Evolutionary conservation across 257 asterid genomes (phyloP), one percentile per base, ranked within the genome.

Genomic region (Ilex aquifolium): DNA sequence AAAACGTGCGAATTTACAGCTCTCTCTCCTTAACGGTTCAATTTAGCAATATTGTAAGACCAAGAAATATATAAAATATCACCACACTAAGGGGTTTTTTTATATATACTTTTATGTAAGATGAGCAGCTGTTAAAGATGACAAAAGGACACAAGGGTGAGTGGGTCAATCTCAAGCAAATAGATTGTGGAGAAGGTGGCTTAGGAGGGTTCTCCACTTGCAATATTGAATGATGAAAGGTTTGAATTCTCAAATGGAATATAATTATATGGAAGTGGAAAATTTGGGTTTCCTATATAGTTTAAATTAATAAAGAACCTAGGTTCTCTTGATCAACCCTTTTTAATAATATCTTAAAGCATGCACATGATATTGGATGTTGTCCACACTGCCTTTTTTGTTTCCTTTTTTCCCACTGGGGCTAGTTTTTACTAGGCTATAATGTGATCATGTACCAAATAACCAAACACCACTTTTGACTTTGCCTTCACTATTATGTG

Each of bases 121-220:
- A 49, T 30, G 58, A 46, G 31, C 60, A 59, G 59, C 49, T 54
- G 2, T 40, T 52, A 56, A 72, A 66, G 62, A 58, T 46, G 74
- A 71, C 78, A 69, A 57, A 71, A 64, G 73, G 61, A 70, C 65
- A 68, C 52, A 42, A 63, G 39, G 70, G 66, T 62, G 36, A 13
- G 42, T 65, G 56, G 44, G 63, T 56, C 52, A 66, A 79, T 62
- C 72, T 50, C 56, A 50, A 72, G 75, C 67, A 79, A 60, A 62
- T 62, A 69, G 79, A 76, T 70, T 66, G 82, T 75, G 81, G 70
- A 74, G 83, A 76, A 63, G 81, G 88, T 84, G 86, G 84, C 69
- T 69, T 64, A 48, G 61, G 80, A 74, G 65, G 65, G 44, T 59
- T 57, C 59, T 70, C 79, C 77, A 76, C 84, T 76, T 61, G 63